Conservation (phyloP, 345 rosid species). For the Citrus unshiu region DNA sequence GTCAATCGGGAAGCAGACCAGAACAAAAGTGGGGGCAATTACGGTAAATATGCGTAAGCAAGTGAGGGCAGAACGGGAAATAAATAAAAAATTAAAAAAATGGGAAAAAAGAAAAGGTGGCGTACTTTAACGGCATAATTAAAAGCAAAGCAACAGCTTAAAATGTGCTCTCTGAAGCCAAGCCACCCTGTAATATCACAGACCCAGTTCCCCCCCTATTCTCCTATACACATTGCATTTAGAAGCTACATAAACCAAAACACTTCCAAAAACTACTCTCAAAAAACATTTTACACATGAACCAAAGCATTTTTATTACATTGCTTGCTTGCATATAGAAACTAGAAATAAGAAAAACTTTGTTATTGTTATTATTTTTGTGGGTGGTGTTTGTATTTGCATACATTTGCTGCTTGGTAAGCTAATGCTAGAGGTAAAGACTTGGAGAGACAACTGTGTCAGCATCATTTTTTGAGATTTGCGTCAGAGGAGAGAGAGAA, state of each 20-base stretch:
- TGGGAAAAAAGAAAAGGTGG: constrained; percentile 9
- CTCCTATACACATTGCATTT: no score
- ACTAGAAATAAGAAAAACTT: background rate
- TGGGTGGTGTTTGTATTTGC: background rate
- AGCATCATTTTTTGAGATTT: constrained; percentile 51
- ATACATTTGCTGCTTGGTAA: background rate
- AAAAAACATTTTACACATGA: no score
- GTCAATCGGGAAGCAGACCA: constrained; percentile 1
- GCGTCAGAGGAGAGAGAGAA: constrained; percentile 31
- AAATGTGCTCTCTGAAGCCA: constrained; percentile 7
- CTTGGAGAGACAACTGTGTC: constrained; percentile 38
- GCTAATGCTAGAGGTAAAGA: background rate
- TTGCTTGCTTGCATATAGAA: background rate
- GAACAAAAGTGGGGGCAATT: background rate
- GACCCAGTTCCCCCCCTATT: no score
- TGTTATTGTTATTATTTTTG: no score
- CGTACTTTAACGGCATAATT: constrained; percentile 41
- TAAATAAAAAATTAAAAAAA: background rate
- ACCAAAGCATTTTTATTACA: background rate
- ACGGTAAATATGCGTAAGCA: background rate
- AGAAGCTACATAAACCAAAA: no score
- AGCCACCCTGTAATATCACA: constrained; percentile 22
- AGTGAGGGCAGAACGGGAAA: constrained; percentile 25
- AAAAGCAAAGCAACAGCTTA: constrained; percentile 1
- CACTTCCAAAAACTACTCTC: no score